phyloP scores from a whole-genome alignment of 208 protist genomes.

The Wallacemonas rigidus region DNA sequence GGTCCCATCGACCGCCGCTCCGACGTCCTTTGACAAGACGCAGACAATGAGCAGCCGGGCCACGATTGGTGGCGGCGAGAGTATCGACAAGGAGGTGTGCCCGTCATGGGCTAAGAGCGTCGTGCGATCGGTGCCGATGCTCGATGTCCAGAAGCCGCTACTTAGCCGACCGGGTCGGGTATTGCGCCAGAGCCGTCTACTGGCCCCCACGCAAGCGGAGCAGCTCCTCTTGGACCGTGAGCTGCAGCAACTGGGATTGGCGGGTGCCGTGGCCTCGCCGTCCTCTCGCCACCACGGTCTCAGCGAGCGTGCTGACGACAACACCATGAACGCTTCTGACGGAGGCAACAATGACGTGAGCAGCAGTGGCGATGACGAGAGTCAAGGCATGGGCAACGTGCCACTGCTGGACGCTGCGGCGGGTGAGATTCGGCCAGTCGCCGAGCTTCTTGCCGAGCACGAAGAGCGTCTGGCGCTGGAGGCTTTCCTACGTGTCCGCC shows the following conservation, averaged over 20 bases:
- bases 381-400: constrained; percentile 8
- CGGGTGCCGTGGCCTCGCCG: background rate
- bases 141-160: constrained; percentile 60
- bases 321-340: background rate
- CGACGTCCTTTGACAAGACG: background rate
- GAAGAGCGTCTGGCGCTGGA: constrained; percentile 67
- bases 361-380: constrained; percentile 10
- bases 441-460: constrained; percentile 60
- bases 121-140: constrained; percentile 47
- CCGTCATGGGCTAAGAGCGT: constrained; percentile 36
- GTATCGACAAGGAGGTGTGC: background rate
- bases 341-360: background rate
- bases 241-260: background rate
- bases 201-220: constrained; percentile 41
- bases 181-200: constrained; percentile 50
- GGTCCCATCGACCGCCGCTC: constrained; percentile 17
- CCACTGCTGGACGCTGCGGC: constrained; percentile 14
- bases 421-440: constrained; percentile 31
- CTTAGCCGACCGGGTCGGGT: constrained; percentile 58
- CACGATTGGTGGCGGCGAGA: background rate
- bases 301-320: background rate
- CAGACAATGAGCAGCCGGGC: background rate
- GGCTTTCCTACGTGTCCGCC: constrained; percentile 57
- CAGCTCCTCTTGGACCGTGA: constrained; percentile 37
- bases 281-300: background rate